phyloP scores from a whole-genome alignment of 2,329 filamentous ascomycete genomes.

The Fusarium brevicatenulatum region DNA sequence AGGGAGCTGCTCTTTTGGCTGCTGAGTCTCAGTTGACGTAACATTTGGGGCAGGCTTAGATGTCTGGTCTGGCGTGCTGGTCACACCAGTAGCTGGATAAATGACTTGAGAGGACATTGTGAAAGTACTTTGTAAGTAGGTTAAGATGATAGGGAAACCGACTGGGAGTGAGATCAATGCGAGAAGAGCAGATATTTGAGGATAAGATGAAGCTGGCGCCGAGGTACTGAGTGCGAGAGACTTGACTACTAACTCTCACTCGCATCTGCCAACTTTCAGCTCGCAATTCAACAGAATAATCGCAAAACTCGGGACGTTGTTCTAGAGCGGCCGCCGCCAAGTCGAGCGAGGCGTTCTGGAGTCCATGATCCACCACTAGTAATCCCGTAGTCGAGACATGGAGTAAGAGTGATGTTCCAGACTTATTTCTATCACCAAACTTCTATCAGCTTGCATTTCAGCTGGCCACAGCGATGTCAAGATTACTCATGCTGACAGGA shows the following conservation, averaged over 20 bases:
- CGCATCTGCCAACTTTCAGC: rapidly evolving
- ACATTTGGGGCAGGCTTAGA: neutral
- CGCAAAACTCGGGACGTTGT: rapidly evolving
- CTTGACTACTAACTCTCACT: too few species aligned
- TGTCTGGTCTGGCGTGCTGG: neutral
- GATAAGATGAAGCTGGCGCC: neutral
- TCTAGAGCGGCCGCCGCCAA: neutral
- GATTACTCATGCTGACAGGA: neutral
- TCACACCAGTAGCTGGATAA: rapidly evolving
- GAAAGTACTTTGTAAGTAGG: rapidly evolving
- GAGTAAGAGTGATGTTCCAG: neutral
- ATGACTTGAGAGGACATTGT: neutral
- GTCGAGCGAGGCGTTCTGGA: neutral
- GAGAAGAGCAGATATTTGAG: neutral
- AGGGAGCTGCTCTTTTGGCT: neutral
- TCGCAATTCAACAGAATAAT: neutral
- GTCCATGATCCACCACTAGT: neutral
- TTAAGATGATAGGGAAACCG: too few species aligned
- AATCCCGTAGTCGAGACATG: neutral
- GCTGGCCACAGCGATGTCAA: neutral
- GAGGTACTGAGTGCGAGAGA: too few species aligned
- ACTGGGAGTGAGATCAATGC: rapidly evolving
- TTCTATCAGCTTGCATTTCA: neutral
- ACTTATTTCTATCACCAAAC: neutral
- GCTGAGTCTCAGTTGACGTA: neutral